A percentile compares a stretch with the other conserved stretches of the same genome.
These are phyloP conservation scores for Starmera amethionina DNA, from an alignment of 805 yeast species.

Conservation along the genomic window DNA sequence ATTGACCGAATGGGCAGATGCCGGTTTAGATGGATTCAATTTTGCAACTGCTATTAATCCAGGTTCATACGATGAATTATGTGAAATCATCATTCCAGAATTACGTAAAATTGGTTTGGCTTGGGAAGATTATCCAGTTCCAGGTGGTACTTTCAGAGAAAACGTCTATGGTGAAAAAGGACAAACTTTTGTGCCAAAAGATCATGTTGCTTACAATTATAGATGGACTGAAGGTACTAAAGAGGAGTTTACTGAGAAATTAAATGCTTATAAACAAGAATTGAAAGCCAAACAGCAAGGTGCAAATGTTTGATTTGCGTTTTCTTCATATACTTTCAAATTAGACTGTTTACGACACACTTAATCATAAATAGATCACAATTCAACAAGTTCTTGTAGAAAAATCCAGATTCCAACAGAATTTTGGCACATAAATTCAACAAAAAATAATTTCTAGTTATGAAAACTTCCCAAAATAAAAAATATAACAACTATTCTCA, in stretches of 20 bases:
- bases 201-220: slow-evolving; percentile 1
- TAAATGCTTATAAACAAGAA: background rate
- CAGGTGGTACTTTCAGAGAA: slow-evolving; percentile 1
- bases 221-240: slow-evolving; percentile 1
- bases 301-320: no score
- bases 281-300: background rate
- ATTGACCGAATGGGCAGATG: slow-evolving; percentile 29
- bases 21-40: slow-evolving; percentile 33
- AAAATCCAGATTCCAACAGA: no score
- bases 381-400: no score
- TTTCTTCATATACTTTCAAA: no score
- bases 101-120: slow-evolving; percentile 23
- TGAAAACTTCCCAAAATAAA: no score
- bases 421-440: no score
- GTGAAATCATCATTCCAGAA: slow-evolving; percentile 26
- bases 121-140: slow-evolving; percentile 25
- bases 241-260: background rate
- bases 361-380: no score
- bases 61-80: slow-evolving; percentile 28
- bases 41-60: slow-evolving; percentile 28
- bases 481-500: no score
- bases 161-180: slow-evolving; percentile 1
- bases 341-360: no score
- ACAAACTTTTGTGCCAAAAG: background rate
- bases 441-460: no score